These are phyloP conservation scores for Sugiyamaella boreocaroliniensis DNA, from an alignment of 805 yeast genomes.

Conservation along the genomic window DNA sequence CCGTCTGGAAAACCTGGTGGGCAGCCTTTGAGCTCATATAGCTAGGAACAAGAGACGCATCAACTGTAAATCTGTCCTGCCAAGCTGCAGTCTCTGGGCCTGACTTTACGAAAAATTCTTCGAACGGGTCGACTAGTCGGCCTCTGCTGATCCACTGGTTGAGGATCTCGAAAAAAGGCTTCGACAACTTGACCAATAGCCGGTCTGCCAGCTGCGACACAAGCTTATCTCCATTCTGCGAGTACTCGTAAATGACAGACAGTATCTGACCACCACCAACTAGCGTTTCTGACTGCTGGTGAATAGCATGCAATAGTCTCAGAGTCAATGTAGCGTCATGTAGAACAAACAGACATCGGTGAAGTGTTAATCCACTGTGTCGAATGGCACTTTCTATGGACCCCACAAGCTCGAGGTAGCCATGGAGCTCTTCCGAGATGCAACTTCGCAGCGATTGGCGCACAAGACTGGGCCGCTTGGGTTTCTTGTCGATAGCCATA, in stretches of 20 bases:
- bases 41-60: slow-evolving; percentile 32
- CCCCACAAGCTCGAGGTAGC: slow-evolving; percentile 40
- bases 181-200: slow-evolving; percentile 41
- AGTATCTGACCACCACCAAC: slow-evolving; percentile 50
- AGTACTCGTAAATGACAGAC: slow-evolving; percentile 43
- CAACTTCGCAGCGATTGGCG: slow-evolving; percentile 54
- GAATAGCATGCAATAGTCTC: slow-evolving; percentile 48
- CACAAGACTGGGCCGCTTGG: slow-evolving; percentile 39
- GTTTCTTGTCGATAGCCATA: slow-evolving; percentile 25
- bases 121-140: slow-evolving; percentile 44
- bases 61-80: slow-evolving; percentile 22
- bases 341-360: slow-evolving; percentile 37
- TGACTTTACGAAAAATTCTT: slow-evolving; percentile 54
- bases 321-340: slow-evolving; percentile 48
- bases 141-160: slow-evolving; percentile 68
- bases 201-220: slow-evolving; percentile 39
- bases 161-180: slow-evolving; percentile 56
- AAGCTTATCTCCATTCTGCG: slow-evolving; percentile 57
- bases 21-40: slow-evolving; percentile 31
- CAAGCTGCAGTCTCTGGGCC: slow-evolving; percentile 5
- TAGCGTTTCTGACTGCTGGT: slow-evolving; percentile 29
- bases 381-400: slow-evolving; percentile 35
- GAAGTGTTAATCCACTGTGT: slow-evolving; percentile 27
- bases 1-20: slow-evolving; percentile 40
- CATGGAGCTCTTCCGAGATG: slow-evolving; percentile 37